A percentile compares a stretch with the other conserved stretches of the same genome.
Evolutionary conservation across 129 eudicot species (phyloP).

Genomic region (Flaveria ramosissima): DNA sequence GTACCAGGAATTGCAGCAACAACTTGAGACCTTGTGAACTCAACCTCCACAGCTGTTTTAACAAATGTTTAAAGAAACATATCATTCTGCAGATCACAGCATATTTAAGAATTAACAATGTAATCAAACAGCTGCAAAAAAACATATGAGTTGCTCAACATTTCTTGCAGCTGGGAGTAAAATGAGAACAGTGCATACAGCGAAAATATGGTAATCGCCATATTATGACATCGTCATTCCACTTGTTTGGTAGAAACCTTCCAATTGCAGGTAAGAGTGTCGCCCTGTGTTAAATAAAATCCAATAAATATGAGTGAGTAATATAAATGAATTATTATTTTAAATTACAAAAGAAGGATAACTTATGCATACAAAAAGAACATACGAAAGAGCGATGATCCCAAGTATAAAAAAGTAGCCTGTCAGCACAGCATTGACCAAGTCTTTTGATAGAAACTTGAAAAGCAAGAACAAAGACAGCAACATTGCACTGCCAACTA

Average conservation of each 20-base stretch:
- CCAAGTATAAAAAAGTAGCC: constrained; percentile 89
- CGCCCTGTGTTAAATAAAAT: constrained; percentile 51
- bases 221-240: constrained; percentile 75
- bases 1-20: constrained; percentile 92
- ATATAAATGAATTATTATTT: constrained; percentile 7
- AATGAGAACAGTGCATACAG: constrained; percentile 48
- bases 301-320: neutral
- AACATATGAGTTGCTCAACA: constrained; percentile 11
- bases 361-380: constrained; percentile 42
- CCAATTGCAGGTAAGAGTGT: constrained; percentile 80
- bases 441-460: constrained; percentile 84
- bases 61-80: constrained; percentile 33
- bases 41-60: constrained; percentile 78
- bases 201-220: constrained; percentile 78
- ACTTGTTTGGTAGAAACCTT: constrained; percentile 70
- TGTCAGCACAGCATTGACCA: constrained; percentile 89
- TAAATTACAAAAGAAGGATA: constrained; percentile 17
- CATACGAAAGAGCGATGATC: constrained; percentile 91
- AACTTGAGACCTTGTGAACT: constrained; percentile 86
- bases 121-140: constrained; percentile 28
- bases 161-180: constrained; percentile 14
- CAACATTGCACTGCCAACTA: constrained; percentile 96
- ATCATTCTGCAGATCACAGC: constrained; percentile 40
- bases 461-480: constrained; percentile 85
- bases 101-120: constrained; percentile 10